Conservation (phyloP, 805 yeast species). For the Candida tallmaniae region DNA sequence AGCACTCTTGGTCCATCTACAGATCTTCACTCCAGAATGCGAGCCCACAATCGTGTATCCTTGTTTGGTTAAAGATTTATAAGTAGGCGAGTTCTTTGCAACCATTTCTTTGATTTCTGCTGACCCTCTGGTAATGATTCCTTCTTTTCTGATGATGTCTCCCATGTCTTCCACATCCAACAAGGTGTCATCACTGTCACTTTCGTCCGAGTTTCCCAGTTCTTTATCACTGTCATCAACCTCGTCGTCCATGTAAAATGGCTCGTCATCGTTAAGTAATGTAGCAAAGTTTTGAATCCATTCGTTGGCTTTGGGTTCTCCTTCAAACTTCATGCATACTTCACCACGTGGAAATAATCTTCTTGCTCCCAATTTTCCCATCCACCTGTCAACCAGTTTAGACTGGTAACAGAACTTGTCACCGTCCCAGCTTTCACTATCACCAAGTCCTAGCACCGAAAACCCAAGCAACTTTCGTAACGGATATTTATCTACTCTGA, state of each 20-base stretch:
- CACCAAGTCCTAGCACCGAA: constrained; percentile 85
- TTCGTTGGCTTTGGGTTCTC: constrained; percentile 53
- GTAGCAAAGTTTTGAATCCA: constrained; percentile 63
- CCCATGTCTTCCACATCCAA: constrained; percentile 93
- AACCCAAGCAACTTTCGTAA: constrained; percentile 67
- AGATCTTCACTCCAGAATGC: constrained; percentile 91
- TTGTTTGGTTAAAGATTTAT: constrained; percentile 81
- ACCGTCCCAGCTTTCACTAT: constrained; percentile 73
- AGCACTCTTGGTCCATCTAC: constrained; percentile 96
- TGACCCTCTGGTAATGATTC: constrained; percentile 12
- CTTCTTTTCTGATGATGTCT: constrained; percentile 42
- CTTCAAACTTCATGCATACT: constrained; percentile 72
- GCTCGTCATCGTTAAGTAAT: constrained; percentile 66
- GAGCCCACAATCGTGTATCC: constrained; percentile 92
- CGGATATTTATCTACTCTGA: constrained; percentile 81
- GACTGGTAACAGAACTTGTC: constrained; percentile 87
- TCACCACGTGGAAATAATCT: constrained; percentile 80
- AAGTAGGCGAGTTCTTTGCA: constrained; percentile 84
- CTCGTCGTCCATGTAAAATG: constrained; percentile 53
- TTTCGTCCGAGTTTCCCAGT: constrained; percentile 30
- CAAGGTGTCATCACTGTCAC: constrained; percentile 36
- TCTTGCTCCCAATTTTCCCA: constrained; percentile 82
- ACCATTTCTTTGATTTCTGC: constrained; percentile 70
- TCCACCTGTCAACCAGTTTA: constrained; percentile 61
- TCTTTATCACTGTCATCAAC: constrained; percentile 52